A percentile compares a stretch with the other conserved stretches of the same genome.
Conservation (phyloP, 495 filamentous ascomycete species). For the Apiosordaria backusii region DNA sequence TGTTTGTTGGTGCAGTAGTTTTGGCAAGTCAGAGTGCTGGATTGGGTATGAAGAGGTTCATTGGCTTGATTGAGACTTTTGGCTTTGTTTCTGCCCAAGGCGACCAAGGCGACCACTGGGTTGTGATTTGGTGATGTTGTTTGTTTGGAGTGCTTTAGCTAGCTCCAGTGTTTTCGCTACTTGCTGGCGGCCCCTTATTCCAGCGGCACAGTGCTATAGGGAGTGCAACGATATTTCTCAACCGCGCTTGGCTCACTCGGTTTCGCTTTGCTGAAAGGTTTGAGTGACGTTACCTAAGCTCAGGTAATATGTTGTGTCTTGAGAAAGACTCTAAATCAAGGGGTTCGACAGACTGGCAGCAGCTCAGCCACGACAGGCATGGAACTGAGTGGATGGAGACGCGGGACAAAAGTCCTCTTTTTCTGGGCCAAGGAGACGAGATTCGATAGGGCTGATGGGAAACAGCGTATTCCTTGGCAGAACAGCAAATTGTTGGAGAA, state of each 20-base stretch:
- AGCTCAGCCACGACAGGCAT: background rate
- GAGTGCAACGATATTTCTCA: background rate
- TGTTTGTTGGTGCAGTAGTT: background rate
- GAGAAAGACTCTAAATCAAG: background rate
- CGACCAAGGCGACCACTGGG: background rate
- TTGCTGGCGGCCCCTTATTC: background rate
- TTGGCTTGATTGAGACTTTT: background rate
- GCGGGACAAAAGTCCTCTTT: background rate
- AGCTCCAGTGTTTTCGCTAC: too few species aligned
- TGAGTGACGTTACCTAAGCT: background rate
- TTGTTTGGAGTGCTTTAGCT: background rate
- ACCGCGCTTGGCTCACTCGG: background rate
- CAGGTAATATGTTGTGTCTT: background rate
- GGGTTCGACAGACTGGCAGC: background rate
- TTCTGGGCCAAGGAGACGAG: background rate
- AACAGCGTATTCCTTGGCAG: background rate
- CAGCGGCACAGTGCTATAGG: background rate
- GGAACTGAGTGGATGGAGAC: too few species aligned
- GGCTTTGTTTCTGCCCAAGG: background rate
- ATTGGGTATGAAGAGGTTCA: background rate
- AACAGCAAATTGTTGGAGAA: background rate
- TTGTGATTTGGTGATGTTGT: background rate
- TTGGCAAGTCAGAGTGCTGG: background rate
- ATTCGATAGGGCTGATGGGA: background rate
- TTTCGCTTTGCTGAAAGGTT: background rate